Evolutionary conservation across 1,139 yeast species (phyloP).

Genomic region (Geotrichum restrictum): DNA sequence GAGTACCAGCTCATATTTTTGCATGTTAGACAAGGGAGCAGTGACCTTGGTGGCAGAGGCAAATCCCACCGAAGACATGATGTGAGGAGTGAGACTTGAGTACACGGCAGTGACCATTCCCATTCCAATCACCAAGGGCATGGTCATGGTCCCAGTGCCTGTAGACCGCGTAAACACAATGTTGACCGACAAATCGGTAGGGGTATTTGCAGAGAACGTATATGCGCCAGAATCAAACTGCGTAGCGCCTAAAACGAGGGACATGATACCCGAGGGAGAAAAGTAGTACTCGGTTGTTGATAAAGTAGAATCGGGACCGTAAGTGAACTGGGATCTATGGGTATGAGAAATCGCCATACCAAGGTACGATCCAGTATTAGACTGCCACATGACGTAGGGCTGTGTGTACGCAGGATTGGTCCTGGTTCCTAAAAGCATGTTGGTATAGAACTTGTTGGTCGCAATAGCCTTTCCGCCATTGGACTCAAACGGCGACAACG

Average conservation of each 20-base stretch:
- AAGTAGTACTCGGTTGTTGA: conserved; percentile 37
- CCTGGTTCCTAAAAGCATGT: conserved; percentile 58
- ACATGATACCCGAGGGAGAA: conserved; percentile 41
- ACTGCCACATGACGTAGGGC: conserved; percentile 13
- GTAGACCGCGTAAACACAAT: conserved; percentile 45
- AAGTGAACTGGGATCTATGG: conserved; percentile 54
- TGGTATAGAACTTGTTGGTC: conserved; percentile 83
- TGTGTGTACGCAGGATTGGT: conserved; percentile 33
- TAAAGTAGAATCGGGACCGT: conserved; percentile 50
- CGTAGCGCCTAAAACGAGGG: conserved; percentile 36
- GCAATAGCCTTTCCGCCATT: conserved; percentile 47
- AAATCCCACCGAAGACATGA: conserved; percentile 56
- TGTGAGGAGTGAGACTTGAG: conserved; percentile 48
- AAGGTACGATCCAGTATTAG: conserved; percentile 45
- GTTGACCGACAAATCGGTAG: conserved; percentile 51
- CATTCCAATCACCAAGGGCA: conserved; percentile 65
- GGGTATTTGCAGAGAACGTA: conserved; percentile 28
- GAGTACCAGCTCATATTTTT: conserved; percentile 57
- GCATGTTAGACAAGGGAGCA: conserved; percentile 33
- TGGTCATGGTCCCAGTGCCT: conserved; percentile 26
- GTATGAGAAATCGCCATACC: conserved; percentile 71
- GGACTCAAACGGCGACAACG: conserved; percentile 11
- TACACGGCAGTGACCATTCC: conserved; percentile 68
- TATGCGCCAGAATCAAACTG: conserved; percentile 31
- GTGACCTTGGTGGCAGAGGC: conserved; percentile 38